Evolutionary conservation across 1,139 yeast species (phyloP).

Genomic region (Taphrina sp.): DNA sequence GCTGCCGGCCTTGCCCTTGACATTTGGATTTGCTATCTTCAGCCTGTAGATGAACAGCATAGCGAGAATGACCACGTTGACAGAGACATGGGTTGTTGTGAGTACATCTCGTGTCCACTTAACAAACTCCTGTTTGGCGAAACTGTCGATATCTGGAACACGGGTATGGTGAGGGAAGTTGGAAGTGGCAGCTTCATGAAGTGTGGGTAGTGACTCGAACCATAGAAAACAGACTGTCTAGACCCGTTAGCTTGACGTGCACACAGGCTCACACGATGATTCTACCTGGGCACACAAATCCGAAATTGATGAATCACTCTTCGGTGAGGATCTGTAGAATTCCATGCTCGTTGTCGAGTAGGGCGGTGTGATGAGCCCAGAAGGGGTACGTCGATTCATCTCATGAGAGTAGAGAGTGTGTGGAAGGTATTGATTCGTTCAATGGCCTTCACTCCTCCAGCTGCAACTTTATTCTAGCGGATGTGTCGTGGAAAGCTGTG

Average conservation of each 20-base stretch:
- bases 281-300: constrained; percentile 31
- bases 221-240: constrained; percentile 32
- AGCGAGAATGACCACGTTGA: constrained; percentile 45
- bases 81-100: constrained; percentile 44
- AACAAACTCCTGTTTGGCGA: constrained; percentile 20
- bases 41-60: constrained; percentile 44
- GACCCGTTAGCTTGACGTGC: neutral
- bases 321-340: constrained; percentile 15
- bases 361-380: constrained; percentile 21
- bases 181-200: constrained; percentile 30
- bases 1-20: constrained; percentile 44
- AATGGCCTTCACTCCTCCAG: too few species aligned
- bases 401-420: neutral
- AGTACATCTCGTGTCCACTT: constrained; percentile 38
- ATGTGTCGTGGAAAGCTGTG: too few species aligned
- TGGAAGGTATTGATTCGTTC: too few species aligned
- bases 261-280: neutral
- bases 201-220: constrained; percentile 29
- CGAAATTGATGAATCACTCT: constrained; percentile 12
- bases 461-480: too few species aligned
- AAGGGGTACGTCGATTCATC: constrained; percentile 5
- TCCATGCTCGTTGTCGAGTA: constrained; percentile 9
- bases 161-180: constrained; percentile 24
- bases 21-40: constrained; percentile 40
- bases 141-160: constrained; percentile 14